Evolutionary conservation across 768 basidiomycete genomes (phyloP), one percentile per base, ranked within the genome.

Genomic region (Stropharia rugosoannulata): DNA sequence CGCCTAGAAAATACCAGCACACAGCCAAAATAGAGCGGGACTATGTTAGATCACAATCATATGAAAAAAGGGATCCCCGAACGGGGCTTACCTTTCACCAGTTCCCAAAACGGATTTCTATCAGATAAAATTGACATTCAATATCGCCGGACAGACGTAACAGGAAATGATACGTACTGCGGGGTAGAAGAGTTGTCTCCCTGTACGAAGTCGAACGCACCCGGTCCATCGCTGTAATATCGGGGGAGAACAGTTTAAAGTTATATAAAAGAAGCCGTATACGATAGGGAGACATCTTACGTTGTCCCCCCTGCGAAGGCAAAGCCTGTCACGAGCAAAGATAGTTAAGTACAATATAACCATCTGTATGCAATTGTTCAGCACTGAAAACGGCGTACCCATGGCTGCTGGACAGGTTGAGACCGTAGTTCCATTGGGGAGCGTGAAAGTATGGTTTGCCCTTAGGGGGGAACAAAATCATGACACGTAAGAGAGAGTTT

Each of bases 231-330:
- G n/a, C 85, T 86, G 59, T 42, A 44, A 38, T 32, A 32, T 40
- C 39, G 27, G 27, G 27, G 27, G 50, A 19, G 44, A 7, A 6
- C 18, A 6, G 9, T 32, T 2, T 32, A 32, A 32, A 32, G 29
- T 32, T 9, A 19, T 25, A 45, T 16, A 45, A 50, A 53, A 40
- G 27, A 48, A 53, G 22, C n/a, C 8, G 29, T 39, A 32, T 25
- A 13, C 13, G 19, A 45, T 25, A 57, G 32, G 38, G 53, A 19
- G 37, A 51, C 18, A 10, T 69, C 81, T 70, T 56, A 89, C 87
- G 88, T 90, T 27, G 89, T 91, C 66, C 90, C 90, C 45, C 87
- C 89, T 13, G 89, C 90, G 60, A 92, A 92, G 0, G 82, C 77
- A 67, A 76, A 90, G 10, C 90, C 89, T 90, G 44, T 46, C 18